Evolutionary conservation across 75 land plant genomes (phyloP).

Genomic region (Picea sitchensis): DNA sequence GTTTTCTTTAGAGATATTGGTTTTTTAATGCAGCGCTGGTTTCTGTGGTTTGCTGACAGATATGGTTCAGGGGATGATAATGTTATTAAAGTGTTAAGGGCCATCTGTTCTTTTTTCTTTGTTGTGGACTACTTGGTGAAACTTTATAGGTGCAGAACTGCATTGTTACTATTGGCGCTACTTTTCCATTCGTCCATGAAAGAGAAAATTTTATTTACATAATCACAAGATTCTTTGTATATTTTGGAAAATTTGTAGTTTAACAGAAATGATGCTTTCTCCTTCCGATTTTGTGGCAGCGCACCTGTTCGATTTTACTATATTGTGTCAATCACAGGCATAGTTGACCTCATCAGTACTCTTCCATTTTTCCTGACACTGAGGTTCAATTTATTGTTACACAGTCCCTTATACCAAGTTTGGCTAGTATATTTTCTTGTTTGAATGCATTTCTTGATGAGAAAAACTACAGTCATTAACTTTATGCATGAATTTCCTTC

Average conservation of each 20-base stretch:
- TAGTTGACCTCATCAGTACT: constrained; percentile 40
- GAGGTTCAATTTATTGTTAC: constrained; percentile 21
- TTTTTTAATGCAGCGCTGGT: not conserved
- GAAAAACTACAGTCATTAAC: constrained; percentile 4
- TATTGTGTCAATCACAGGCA: constrained; percentile 29
- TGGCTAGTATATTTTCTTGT: not conserved
- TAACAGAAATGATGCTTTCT: not conserved
- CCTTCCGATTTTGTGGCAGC: constrained; percentile 16
- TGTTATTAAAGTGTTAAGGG: constrained; percentile 21
- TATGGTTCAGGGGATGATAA: constrained; percentile 12
- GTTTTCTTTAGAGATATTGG: not conserved
- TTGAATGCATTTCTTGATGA: not conserved
- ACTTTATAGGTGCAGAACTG: constrained; percentile 31
- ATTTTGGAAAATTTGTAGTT: not conserved
- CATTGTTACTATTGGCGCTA: not conserved
- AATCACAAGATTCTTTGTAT: not conserved
- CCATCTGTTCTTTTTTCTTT: constrained; percentile 35
- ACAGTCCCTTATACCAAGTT: not conserved
- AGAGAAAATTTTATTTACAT: not conserved
- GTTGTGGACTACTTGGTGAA: constrained; percentile 40
- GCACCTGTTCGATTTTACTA: constrained; percentile 51
- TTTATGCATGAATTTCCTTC: not conserved
- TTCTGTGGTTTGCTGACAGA: constrained; percentile 15
- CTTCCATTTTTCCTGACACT: constrained; percentile 23
- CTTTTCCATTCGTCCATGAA: not conserved